Conservation (phyloP, 768 basidiomycete species). For the Crassisporium funariophilum region DNA sequence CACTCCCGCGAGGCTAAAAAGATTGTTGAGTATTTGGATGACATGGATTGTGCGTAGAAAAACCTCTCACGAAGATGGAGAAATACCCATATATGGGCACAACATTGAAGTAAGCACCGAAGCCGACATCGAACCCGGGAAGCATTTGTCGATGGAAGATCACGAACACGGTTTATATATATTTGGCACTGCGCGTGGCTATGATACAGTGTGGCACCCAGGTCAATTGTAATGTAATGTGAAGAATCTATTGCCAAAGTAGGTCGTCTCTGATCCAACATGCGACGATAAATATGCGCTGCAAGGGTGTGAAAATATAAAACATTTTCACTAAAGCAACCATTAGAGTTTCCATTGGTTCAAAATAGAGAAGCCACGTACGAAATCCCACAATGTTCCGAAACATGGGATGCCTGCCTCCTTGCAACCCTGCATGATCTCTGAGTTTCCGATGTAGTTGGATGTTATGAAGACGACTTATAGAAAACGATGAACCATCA, state of each 20-base stretch:
- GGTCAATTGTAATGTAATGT: slow-evolving; percentile 24
- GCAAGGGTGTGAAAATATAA: slow-evolving; percentile 13
- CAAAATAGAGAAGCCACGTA: slow-evolving; percentile 25
- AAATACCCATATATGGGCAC: not conserved
- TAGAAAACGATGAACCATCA: no score
- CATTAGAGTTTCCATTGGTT: slow-evolving; percentile 9
- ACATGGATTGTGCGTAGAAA: no score
- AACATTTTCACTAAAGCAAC: slow-evolving; percentile 24
- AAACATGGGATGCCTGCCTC: slow-evolving; percentile 66
- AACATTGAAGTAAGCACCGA: no score
- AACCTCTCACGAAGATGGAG: not conserved
- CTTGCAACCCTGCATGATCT: slow-evolving; percentile 81
- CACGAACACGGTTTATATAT: slow-evolving; percentile 17
- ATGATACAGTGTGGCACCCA: slow-evolving; percentile 34
- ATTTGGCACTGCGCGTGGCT: slow-evolving; percentile 28
- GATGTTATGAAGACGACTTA: slow-evolving; percentile 81
- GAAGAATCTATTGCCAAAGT: slow-evolving; percentile 28
- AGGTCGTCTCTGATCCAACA: slow-evolving; percentile 21
- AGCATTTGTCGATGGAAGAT: not conserved
- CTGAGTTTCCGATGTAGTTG: slow-evolving; percentile 77
- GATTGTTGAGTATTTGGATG: no score
- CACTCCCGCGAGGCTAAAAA: no score
- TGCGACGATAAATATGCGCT: slow-evolving; percentile 23
- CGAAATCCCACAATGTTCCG: slow-evolving; percentile 75
- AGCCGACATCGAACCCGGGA: no score